Evolutionary conservation across 495 filamentous ascomycete genomes (phyloP).

Genomic region (Hypomontagnella monticulosa): DNA sequence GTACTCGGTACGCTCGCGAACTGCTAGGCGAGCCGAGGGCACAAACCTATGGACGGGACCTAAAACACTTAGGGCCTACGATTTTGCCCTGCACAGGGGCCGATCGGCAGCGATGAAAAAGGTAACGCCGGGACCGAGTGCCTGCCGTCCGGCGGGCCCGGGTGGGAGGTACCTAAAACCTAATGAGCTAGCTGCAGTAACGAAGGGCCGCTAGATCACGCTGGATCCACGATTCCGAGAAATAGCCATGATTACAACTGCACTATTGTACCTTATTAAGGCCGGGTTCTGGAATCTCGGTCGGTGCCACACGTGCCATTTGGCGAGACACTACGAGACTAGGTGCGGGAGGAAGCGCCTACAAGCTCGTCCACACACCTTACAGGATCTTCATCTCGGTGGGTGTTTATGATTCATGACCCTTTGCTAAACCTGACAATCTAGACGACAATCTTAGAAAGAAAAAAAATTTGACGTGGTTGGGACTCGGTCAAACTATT

Average conservation of each 20-base stretch:
- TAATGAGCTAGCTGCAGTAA: conserved; percentile 16
- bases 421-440: conserved; percentile 2
- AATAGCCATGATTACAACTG: conserved; percentile 9
- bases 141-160: conserved; percentile 8
- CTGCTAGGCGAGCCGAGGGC: background rate
- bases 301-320: conserved; percentile 15
- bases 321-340: conserved; percentile 16
- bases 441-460: conserved; percentile 6
- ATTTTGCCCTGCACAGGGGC: background rate
- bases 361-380: background rate
- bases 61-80: background rate
- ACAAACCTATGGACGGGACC: background rate
- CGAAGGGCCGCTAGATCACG: conserved; percentile 1
- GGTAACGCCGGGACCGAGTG: conserved; percentile 13
- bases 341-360: conserved; percentile 25
- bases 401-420: conserved; percentile 6
- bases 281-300: conserved; percentile 10
- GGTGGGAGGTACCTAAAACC: background rate
- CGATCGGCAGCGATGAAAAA: conserved; percentile 9
- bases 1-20: background rate
- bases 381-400: conserved; percentile 1
- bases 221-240: conserved; percentile 23
- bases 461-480: conserved; percentile 17
- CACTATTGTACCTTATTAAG: conserved; percentile 6
- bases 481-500: conserved; percentile 9